Evolutionary conservation across 345 rosid genomes (phyloP).

Genomic region (Trapa bicornis): DNA sequence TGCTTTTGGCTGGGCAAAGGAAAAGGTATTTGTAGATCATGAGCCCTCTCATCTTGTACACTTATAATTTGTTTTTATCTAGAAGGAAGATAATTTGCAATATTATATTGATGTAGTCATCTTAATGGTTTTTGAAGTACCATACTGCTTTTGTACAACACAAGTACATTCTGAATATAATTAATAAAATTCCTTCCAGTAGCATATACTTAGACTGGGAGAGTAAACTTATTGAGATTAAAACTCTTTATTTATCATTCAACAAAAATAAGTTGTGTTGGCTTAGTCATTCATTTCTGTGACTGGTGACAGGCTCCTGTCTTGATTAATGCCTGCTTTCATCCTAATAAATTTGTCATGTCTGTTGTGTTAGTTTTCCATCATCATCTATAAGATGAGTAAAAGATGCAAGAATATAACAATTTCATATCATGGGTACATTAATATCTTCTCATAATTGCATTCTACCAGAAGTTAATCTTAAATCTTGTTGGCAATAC

Average conservation of each 20-base stretch:
- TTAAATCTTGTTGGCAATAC: neutral
- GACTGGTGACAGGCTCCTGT: neutral
- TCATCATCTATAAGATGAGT: no score
- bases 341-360: neutral
- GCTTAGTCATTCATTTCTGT: neutral
- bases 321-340: neutral
- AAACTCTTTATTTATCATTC: no score
- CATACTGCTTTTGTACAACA: neutral
- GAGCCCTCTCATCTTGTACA: neutral
- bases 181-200: no score
- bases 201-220: no score
- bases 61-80: neutral
- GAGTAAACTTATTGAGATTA: no score
- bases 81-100: neutral
- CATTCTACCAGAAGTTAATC: neutral
- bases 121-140: neutral
- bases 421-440: no score
- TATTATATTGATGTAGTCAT: no score
- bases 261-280: neutral
- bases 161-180: no score
- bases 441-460: no score
- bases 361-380: neutral
- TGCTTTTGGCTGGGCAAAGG: constrained; percentile 98
- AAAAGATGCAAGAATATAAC: no score
- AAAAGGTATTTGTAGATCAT: constrained; percentile 44